Conservation (phyloP, 495 filamentous ascomycete genomes). For the Hyphodiscus hymeniophilus region DNA sequence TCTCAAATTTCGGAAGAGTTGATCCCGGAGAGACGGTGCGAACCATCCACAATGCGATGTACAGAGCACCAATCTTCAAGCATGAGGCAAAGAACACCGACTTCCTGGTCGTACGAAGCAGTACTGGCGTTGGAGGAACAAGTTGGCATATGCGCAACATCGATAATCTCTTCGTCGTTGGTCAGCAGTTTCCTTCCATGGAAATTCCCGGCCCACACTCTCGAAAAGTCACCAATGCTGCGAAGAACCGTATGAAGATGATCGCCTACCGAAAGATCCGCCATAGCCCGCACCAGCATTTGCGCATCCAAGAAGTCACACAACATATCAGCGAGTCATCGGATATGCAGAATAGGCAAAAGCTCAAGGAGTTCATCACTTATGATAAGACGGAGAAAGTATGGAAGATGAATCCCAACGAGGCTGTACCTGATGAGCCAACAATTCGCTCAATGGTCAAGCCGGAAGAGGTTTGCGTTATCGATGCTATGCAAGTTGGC, state of each 20-base stretch:
- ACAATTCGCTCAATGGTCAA: conserved; percentile 79
- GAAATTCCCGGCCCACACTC: conserved; percentile 92
- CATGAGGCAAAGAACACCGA: conserved; percentile 72
- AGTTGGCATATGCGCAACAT: conserved; percentile 78
- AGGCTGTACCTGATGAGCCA: conserved; percentile 66
- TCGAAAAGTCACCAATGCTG: conserved; percentile 85
- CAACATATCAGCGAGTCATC: conserved; percentile 81
- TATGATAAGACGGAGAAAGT: conserved; percentile 78
- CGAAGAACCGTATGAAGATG: conserved; percentile 95
- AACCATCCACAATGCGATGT: conserved; percentile 91
- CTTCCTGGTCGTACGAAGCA: conserved; percentile 78
- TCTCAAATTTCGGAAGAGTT: conserved; percentile 88
- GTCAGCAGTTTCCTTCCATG: conserved; percentile 82
- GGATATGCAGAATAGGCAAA: conserved; percentile 91
- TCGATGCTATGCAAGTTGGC: conserved; percentile 96
- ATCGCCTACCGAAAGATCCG: conserved; percentile 78
- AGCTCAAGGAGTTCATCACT: conserved; percentile 90
- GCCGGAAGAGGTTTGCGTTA: conserved; percentile 87
- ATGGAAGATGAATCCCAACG: conserved; percentile 68
- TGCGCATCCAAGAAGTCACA: conserved; percentile 72
- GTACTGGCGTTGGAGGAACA: conserved; percentile 62
- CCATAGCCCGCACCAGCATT: conserved; percentile 57
- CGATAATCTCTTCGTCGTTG: conserved; percentile 81
- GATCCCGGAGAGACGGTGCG: conserved; percentile 83
- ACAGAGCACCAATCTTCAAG: conserved; percentile 84